Conservation (phyloP, 2,329 filamentous ascomycete genomes). For the Coniella vitis region DNA sequence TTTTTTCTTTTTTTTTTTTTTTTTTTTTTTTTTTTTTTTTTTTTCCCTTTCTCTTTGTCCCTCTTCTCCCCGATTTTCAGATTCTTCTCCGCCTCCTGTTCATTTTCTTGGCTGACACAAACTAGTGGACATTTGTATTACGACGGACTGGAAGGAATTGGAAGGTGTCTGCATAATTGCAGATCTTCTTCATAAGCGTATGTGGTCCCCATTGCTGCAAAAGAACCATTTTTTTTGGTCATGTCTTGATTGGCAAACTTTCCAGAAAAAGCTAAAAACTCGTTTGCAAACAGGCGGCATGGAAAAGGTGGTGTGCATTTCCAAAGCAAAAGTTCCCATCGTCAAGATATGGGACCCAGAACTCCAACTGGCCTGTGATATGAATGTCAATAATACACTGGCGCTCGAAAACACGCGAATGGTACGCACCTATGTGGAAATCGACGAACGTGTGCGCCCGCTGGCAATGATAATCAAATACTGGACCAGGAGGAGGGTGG, state of each 20-base stretch:
- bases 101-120: slow-evolving; percentile 24
- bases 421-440: slow-evolving; percentile 94
- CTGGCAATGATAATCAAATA: slow-evolving; percentile 96
- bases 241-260: too few species aligned
- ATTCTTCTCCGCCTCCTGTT: background rate
- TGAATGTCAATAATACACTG: slow-evolving; percentile 97
- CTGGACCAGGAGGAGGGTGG: slow-evolving; percentile 86
- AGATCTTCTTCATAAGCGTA: slow-evolving; percentile 77
- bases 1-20: too few species aligned
- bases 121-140: slow-evolving; percentile 94
- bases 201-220: slow-evolving; percentile 28
- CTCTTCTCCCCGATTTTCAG: too few species aligned
- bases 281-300: slow-evolving; percentile 66
- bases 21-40: too few species aligned
- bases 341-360: slow-evolving; percentile 99
- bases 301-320: slow-evolving; percentile 92
- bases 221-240: too few species aligned
- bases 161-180: slow-evolving; percentile 89
- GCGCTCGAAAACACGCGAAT: slow-evolving; percentile 95
- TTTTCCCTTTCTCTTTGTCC: too few species aligned
- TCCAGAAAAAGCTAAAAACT: slow-evolving; percentile 8
- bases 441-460: slow-evolving; percentile 83
- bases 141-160: slow-evolving; percentile 78
- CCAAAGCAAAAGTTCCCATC: slow-evolving; percentile 92
- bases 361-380: slow-evolving; percentile 81